Evolutionary conservation across 768 basidiomycete genomes (phyloP).

Genomic region (Boletus insuetus): DNA sequence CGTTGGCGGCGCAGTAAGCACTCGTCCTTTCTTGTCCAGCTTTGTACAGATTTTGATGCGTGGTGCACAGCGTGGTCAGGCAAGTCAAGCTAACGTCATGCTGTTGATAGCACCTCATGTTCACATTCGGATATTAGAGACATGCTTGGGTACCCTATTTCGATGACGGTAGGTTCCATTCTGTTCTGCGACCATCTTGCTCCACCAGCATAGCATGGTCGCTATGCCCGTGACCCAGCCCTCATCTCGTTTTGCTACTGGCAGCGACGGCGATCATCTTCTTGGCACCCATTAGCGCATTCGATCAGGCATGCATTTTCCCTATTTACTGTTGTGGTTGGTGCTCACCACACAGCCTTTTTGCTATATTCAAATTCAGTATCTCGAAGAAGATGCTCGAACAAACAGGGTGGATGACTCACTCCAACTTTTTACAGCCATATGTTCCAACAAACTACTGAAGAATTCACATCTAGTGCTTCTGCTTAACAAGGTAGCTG

Average conservation of each 20-base stretch:
- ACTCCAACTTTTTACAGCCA: conserved; percentile 68
- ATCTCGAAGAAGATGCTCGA: conserved; percentile 76
- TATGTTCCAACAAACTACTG: conserved; percentile 74
- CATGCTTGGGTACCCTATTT: conserved; percentile 85
- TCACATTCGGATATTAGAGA: conserved; percentile 42
- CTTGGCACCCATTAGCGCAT: conserved; percentile 82
- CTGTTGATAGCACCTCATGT: conserved; percentile 15
- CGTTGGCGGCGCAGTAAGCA: conserved; percentile 76
- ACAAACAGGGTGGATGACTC: conserved; percentile 83
- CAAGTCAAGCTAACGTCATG: conserved; percentile 28
- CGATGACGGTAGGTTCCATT: conserved; percentile 62
- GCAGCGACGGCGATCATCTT: conserved; percentile 83
- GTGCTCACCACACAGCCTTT: conserved; percentile 11
- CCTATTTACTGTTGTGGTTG: neutral
- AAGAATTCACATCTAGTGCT: conserved; percentile 71
- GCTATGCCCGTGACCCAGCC: conserved; percentile 6
- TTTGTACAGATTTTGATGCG: neutral
- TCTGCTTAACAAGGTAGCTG: conserved; percentile 70
- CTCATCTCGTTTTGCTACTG: conserved; percentile 6
- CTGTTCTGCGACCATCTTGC: conserved; percentile 1
- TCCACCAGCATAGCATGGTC: conserved; percentile 18
- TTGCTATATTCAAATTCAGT: conserved; percentile 40
- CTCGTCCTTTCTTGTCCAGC: neutral
- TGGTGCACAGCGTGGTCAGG: conserved; percentile 55
- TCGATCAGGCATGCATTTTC: conserved; percentile 62